Evolutionary conservation across 2,329 filamentous ascomycete species (phyloP).

Genomic region (Talaromyces sp.): DNA sequence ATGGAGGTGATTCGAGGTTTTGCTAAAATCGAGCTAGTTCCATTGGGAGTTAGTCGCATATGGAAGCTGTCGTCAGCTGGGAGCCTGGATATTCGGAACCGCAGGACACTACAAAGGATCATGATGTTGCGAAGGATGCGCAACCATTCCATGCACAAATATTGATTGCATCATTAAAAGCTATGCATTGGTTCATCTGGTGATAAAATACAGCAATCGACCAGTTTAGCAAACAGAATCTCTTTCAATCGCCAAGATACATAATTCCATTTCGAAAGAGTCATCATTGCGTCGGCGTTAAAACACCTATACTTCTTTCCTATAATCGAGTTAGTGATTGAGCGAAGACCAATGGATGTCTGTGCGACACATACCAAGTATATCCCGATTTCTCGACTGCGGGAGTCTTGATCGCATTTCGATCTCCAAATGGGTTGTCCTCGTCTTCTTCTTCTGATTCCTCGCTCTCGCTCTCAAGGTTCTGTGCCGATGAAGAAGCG

Average conservation of each 20-base stretch:
- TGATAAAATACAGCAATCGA: constrained; percentile 1
- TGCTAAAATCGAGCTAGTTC: not conserved
- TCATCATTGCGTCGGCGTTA: not conserved
- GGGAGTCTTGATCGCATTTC: constrained; percentile 60
- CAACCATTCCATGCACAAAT: not conserved
- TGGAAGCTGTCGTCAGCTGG: not conserved
- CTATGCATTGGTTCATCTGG: not conserved
- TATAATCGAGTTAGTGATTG: constrained; percentile 20
- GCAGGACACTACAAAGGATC: not conserved
- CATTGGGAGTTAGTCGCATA: not conserved
- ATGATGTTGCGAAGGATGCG: no score
- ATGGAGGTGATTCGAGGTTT: no score
- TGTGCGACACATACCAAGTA: constrained; percentile 32
- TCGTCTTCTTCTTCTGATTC: constrained; percentile 67
- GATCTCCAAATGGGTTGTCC: constrained; percentile 85
- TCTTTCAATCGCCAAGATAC: not conserved
- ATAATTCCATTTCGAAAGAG: not conserved
- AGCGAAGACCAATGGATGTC: not conserved
- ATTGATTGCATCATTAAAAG: constrained; percentile 1
- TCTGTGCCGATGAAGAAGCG: constrained; percentile 25
- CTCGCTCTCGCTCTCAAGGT: constrained; percentile 60
- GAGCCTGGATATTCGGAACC: not conserved
- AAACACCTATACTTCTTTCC: constrained; percentile 31
- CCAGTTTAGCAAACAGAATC: not conserved
- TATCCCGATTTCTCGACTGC: constrained; percentile 34